Evolutionary conservation across 257 asterid genomes (phyloP), one percentile per base, ranked within the genome.

Genomic region (Nicotiana obtusifolia): DNA sequence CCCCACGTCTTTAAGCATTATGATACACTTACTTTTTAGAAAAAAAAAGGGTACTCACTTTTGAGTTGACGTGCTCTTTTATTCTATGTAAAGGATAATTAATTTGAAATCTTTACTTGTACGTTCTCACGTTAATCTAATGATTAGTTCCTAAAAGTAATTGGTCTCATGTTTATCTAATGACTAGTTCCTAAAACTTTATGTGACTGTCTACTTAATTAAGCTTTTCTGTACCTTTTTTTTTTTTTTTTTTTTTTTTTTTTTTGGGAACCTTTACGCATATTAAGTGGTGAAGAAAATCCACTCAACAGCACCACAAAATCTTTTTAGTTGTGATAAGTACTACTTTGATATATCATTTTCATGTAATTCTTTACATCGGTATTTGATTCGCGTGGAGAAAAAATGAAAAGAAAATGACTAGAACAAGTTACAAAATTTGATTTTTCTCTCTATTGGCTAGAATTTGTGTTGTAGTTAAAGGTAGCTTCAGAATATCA

Each of bases 271-370:
- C 78, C 15, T 71, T 71, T 11, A 44, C 4, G 78, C 78, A 71
- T 71, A 44, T 71, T 71, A 71, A 44, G 78, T 41, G 78, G 78
- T 71, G 35, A 71, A 71, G 35, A 47, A 71, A 44, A 71, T 71
- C 4, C 78, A 41, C 3, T 13, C 22, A 44, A 71, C 16, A 22
- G n/a, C 15, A 44, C 22, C 78, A 71, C 60, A 26, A 6, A 11
- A 11, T 5, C 4, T 56, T 44, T 44, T 5, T 20, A 26, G 41
- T 64, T 28, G 22, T 64, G 71, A 30, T 15, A 64, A 65, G 47
- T 30, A 30, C n/a, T 30, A 26, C 11, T 65, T 16, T 30, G 22
- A 22, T 13, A 3, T 22, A 14, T 47, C 78, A 44, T 47, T 73
- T 73, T 73, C 59, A 62, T 61, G 67, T 11, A 22, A 10, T 16